Evolutionary conservation across 805 yeast species (phyloP), one percentile per base, ranked within the genome.

Genomic region (Saccharomycopsis capsularis): DNA sequence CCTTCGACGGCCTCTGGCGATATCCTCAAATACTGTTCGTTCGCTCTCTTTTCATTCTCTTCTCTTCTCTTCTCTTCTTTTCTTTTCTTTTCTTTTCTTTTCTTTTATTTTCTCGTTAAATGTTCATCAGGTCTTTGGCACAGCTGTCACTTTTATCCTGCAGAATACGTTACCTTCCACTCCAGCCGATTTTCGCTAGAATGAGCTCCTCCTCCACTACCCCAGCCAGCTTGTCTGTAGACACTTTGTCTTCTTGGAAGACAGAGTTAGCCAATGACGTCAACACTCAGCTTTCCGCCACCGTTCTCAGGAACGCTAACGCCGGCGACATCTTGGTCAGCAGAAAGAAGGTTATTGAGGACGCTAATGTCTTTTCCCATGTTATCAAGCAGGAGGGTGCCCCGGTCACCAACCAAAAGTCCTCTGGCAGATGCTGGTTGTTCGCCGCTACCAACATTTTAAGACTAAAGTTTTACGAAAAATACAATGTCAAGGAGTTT

Each of bases 371-470:
- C 6, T 76, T 73, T 67, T 68, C 68, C 57, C 56, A 64, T 50
- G 63, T 60, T 43, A 68, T 76, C 32, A 66, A 67, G 44, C 67
- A 67, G 3, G 80, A 76, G 56, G 83, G 82, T 3, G 59, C 78
- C 0, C 89, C 90, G 25, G 73, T 83, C 16, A 81, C 83, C 49
- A 81, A 82, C 65, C 96, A 87, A 68, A 75, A 78, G 58, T 63
- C 78, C 7, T 78, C 86, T 21, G 96, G 95, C 29, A 70, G 95
- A 59, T 87, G 96, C 66, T 87, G 95, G 95, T 72, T 87, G 53
- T 87, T 87, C 64, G 95, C 95, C 9, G 76, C 93, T 1, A 77
- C 86, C 47, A 87, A 87, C 58, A 74, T 84, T 50, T 67, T 86
- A 59, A 74, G 95, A 58, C 62, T 82, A 47, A 72, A 71, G 46